Evolutionary conservation across 768 basidiomycete genomes (phyloP).

Genomic region (Nidula microcarpa): DNA sequence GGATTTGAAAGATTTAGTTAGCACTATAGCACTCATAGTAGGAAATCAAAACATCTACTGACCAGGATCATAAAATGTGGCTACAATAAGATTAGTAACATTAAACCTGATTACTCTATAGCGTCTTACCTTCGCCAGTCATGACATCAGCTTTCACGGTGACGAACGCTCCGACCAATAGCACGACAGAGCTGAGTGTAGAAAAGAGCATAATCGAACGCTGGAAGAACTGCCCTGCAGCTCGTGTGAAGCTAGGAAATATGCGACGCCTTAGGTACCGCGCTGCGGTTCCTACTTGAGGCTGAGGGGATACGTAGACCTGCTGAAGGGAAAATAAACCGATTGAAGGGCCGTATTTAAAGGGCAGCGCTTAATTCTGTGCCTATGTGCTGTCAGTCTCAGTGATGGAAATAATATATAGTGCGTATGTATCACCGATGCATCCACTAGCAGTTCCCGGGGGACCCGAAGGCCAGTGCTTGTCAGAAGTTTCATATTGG

Average conservation of each 20-base stretch:
- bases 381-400: no score
- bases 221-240: background rate
- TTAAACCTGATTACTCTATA: background rate
- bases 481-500: no score
- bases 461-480: no score
- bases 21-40: background rate
- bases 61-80: constrained; percentile 3
- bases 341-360: no score
- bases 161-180: background rate
- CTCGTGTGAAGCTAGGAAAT: constrained; percentile 3
- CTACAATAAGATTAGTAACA: background rate
- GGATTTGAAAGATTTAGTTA: background rate
- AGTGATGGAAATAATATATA: no score
- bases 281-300: background rate
- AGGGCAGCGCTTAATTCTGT: no score
- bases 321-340: background rate
- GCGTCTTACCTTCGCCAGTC: background rate
- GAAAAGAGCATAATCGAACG: background rate
- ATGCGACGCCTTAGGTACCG: background rate
- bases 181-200: background rate
- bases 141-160: background rate
- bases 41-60: background rate
- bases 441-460: no score
- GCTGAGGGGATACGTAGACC: background rate
- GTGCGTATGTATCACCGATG: no score